Conservation (phyloP, 768 basidiomycete species). For the Candolleomyces eurysporus region DNA sequence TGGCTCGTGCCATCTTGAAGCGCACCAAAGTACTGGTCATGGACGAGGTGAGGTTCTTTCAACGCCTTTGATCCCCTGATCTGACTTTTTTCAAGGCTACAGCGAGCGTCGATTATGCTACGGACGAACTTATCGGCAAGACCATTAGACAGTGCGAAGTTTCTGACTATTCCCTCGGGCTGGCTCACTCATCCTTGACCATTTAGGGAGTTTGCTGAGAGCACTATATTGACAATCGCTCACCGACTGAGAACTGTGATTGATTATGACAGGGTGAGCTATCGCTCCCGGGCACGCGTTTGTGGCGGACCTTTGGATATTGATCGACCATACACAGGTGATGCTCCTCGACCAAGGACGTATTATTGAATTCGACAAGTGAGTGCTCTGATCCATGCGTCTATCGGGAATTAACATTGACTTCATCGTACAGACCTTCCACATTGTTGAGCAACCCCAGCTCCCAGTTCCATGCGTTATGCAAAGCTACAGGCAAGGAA, state of each 20-base stretch:
- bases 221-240: slow-evolving; percentile 84
- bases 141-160: slow-evolving; percentile 71
- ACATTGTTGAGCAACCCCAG: slow-evolving; percentile 51
- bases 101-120: slow-evolving; percentile 84
- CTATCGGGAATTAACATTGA: background rate
- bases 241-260: slow-evolving; percentile 79
- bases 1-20: slow-evolving; percentile 84
- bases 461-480: slow-evolving; percentile 66
- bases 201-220: slow-evolving; percentile 70
- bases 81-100: slow-evolving; percentile 11
- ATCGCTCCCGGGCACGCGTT: slow-evolving; percentile 1
- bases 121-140: slow-evolving; percentile 82
- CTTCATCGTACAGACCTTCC: slow-evolving; percentile 39
- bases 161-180: background rate
- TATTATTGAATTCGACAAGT: slow-evolving; percentile 74
- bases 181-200: background rate
- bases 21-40: slow-evolving; percentile 76
- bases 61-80: background rate
- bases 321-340: slow-evolving; percentile 40
- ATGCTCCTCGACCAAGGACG: slow-evolving; percentile 77
- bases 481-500: slow-evolving; percentile 70
- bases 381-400: slow-evolving; percentile 11
- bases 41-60: slow-evolving; percentile 61
- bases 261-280: slow-evolving; percentile 74
- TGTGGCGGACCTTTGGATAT: background rate